Evolutionary conservation across 768 basidiomycete species (phyloP), one percentile per base, ranked within the genome.

Genomic region (Podaxis rugospora): DNA sequence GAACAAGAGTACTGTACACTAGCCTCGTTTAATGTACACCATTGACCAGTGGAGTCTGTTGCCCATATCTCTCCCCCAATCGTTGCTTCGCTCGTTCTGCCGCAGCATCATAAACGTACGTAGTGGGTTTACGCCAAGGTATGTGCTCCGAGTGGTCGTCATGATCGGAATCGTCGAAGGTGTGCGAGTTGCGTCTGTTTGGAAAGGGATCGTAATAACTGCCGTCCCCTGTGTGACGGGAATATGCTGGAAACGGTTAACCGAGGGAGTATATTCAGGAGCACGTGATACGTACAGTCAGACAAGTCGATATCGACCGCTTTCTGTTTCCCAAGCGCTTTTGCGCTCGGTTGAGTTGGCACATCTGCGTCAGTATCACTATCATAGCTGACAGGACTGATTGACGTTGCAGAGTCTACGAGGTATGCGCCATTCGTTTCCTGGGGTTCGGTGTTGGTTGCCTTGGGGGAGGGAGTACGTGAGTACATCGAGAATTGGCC

Each of bases 91-190:
- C 84, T 63, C 90, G 83, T 71, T 96, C 93, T 25, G 92, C 92
- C 4, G 88, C 92, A 0, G 94, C 94, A 69, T 97, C 94, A 71
- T 97, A 97, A n/a, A 90, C 92, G 72, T 89, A 95, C 13, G 82
- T 82, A 25, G 85, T 79, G 2, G 85, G 83, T 18, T 74, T 80
- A 51, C 80, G 82, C 40, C 71, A 71, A 66, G 71, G 74, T 14
- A 66, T 32, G 7, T 32, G 69, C 9, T 60, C 66, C 21, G 71
- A 69, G 27, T 66, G 67, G 13, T 72, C 72, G 25, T 65, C 64
- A 9, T 32, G 37, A 35, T 62, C 61, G 1, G 62, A 62, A 21
- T 63, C 59, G 28, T 60, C 59, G 46, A 60, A 60, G 16, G 40
- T 44, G 25, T 53, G 51, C 5, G 59, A 60, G 37, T 60, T 60